These are phyloP conservation scores for Pecoramyces ruminantium DNA, from an alignment of 192 early-diverging fungal genomes.

Conservation along the genomic window DNA sequence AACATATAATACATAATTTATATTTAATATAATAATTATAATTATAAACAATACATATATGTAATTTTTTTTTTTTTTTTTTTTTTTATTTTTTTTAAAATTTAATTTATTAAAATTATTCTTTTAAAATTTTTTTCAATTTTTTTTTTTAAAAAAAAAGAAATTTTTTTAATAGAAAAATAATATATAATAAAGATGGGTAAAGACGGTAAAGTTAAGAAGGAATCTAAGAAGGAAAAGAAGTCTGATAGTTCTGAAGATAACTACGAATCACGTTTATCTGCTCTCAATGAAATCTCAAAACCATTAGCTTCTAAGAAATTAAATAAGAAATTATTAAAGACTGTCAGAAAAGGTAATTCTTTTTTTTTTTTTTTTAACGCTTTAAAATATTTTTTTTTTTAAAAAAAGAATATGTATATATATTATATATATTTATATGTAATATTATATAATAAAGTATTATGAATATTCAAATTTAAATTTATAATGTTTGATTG, in stretches of 20 bases:
- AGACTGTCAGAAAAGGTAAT: slow-evolving; percentile 80
- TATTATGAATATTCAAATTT: no score
- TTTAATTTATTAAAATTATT: no score
- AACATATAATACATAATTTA: no score
- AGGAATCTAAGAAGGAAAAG: not conserved
- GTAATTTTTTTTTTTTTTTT: not conserved
- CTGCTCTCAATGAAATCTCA: slow-evolving; percentile 52
- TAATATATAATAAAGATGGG: not conserved
- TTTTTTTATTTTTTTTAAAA: no score
- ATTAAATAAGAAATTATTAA: slow-evolving; percentile 68
- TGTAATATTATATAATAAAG: no score
- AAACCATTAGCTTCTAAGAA: slow-evolving; percentile 67
- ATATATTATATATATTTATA: no score
- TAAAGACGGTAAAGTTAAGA: not conserved
- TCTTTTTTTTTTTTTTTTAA: no score
- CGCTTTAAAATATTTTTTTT: not conserved
- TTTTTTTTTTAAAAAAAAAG: not conserved
- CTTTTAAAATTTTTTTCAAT: not conserved
- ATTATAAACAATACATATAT: no score
- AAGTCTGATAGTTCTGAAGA: not conserved
- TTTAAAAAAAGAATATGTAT: slow-evolving; percentile 17
- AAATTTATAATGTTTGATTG: no score
- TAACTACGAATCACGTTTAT: slow-evolving; percentile 28
- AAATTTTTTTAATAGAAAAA: not conserved
- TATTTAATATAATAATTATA: no score